phyloP scores from a whole-genome alignment of 2,329 filamentous ascomycete genomes.

The Trichoderma oligosporum region DNA sequence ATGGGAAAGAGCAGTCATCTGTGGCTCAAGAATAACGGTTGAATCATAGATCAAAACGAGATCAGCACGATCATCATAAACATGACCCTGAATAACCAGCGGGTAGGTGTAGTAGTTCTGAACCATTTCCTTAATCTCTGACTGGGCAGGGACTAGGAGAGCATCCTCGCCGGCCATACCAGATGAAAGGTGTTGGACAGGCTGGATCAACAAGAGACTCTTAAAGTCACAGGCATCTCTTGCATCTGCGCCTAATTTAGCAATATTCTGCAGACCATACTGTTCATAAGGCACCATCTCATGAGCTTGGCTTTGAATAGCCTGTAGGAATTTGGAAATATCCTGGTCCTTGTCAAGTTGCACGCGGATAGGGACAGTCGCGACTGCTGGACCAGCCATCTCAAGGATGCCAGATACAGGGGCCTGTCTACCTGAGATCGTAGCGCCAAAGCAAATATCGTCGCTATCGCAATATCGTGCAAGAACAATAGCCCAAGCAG shows the following conservation, averaged over 20 bases:
- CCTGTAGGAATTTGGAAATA: conserved; percentile 22
- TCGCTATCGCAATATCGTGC: conserved; percentile 22
- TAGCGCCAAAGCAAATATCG: conserved; percentile 29
- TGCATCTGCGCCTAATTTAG: conserved; percentile 18
- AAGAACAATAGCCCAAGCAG: conserved; percentile 28
- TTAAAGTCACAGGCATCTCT: conserved; percentile 27
- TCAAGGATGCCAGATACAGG: conserved; percentile 27
- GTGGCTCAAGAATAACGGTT: background rate
- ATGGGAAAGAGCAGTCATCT: background rate
- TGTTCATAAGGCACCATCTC: conserved; percentile 23
- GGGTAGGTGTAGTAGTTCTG: conserved; percentile 17
- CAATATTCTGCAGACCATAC: conserved; percentile 24
- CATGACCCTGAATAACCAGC: conserved; percentile 9
- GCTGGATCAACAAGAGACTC: conserved; percentile 29
- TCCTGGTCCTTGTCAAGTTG: conserved; percentile 7
- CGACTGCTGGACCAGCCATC: conserved; percentile 31
- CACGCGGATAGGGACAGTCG: conserved; percentile 30
- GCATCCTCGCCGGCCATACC: background rate
- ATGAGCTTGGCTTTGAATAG: conserved; percentile 4
- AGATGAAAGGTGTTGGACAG: background rate
- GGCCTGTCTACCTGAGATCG: conserved; percentile 30
- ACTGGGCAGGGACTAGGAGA: background rate
- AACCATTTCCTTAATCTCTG: background rate
- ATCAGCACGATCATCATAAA: conserved; percentile 6
- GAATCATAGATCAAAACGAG: conserved; percentile 17